Percentiles rank a stretch among this genome's conserved stretches.
Conservation (phyloP, 129 eudicot genomes). For the Pseudognaphalium luteoalbum region DNA sequence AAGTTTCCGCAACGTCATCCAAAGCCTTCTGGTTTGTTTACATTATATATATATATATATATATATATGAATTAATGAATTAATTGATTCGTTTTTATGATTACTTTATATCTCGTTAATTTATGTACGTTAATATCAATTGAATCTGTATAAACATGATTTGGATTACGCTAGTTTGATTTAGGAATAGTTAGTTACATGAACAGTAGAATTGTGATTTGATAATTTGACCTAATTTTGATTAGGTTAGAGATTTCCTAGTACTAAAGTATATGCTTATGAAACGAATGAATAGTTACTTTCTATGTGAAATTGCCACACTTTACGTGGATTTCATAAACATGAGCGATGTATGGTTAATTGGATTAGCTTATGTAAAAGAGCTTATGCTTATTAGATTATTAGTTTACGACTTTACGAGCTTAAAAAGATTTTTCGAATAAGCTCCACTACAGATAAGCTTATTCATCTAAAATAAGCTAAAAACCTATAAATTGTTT, state of each 20-base stretch:
- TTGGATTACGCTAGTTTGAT: slow-evolving; percentile 2
- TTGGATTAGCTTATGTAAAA: too few species aligned
- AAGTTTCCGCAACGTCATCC: slow-evolving; percentile 77
- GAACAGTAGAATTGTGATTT: neutral
- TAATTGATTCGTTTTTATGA: neutral
- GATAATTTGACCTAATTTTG: too few species aligned
- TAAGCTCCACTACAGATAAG: neutral
- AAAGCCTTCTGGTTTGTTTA: slow-evolving; percentile 49
- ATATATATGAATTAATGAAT: neutral
- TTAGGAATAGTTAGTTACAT: neutral
- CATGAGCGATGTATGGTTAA: too few species aligned
- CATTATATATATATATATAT: neutral
- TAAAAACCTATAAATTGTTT: neutral
- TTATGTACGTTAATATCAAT: neutral
- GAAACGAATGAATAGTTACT: too few species aligned
- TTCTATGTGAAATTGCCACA: too few species aligned
- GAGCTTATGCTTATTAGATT: neutral
- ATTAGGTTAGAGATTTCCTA: too few species aligned
- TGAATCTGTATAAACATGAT: neutral
- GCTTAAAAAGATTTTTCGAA: too few species aligned
- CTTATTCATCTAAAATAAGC: neutral
- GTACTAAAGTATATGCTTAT: too few species aligned
- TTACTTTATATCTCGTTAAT: neutral
- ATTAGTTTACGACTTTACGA: neutral
- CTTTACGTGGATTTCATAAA: too few species aligned